phyloP scores from a whole-genome alignment of 164 flowering plant genomes.

The Tinospora cordifolia region DNA sequence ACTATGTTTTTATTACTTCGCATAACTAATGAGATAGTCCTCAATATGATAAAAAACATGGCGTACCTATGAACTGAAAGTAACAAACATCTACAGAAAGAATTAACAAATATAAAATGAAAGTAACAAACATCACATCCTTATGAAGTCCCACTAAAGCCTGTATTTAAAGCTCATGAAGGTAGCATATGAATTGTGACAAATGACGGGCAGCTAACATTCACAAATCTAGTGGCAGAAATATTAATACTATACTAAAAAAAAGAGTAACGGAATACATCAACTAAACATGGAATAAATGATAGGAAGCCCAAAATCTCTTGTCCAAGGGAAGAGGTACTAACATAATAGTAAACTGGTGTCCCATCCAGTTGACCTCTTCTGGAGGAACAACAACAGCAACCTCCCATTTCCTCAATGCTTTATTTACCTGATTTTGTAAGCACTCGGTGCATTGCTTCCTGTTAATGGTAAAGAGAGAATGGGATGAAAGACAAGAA shows the following conservation, averaged over 20 bases:
- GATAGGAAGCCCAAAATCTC: background rate
- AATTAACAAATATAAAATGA: background rate
- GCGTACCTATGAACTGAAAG: too few relatives aligned
- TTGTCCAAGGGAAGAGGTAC: constrained; percentile 20
- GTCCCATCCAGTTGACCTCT: constrained; percentile 42
- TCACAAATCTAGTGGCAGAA: constrained; percentile 7
- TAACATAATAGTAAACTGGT: constrained; percentile 68
- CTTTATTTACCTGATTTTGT: constrained; percentile 21
- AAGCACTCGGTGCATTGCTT: constrained; percentile 14
- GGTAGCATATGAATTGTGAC: background rate
- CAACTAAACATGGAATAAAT: background rate
- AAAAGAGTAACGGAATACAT: constrained; percentile 1
- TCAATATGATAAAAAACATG: too few relatives aligned
- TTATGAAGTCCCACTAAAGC: background rate
- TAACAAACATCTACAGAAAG: background rate
- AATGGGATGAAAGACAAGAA: constrained; percentile 3
- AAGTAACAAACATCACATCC: background rate
- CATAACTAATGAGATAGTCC: too few relatives aligned
- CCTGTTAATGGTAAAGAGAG: constrained; percentile 7
- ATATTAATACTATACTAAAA: constrained; percentile 61
- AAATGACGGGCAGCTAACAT: background rate
- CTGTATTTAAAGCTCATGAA: background rate
- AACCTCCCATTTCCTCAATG: constrained; percentile 61
- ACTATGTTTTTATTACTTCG: too few relatives aligned
- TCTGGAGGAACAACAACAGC: constrained; percentile 46